Evolutionary conservation across 495 filamentous ascomycete species (phyloP).

Genomic region (Halenospora varia): DNA sequence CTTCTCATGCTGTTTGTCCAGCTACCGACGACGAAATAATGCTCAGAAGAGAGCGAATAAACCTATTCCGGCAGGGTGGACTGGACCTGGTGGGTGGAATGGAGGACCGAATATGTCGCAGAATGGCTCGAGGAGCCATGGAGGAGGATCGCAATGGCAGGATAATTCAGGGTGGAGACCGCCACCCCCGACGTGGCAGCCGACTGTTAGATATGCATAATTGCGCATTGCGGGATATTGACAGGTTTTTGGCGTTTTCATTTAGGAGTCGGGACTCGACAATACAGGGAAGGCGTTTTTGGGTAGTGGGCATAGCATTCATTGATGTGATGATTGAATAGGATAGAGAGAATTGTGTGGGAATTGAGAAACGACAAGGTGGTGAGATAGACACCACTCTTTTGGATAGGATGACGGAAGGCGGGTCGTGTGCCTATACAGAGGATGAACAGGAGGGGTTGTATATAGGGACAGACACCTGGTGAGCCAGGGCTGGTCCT

Average conservation of each 20-base stretch:
- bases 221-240: not conserved
- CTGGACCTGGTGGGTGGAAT: not conserved
- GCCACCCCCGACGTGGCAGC: conserved; percentile 15
- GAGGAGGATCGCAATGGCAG: not conserved
- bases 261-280: too few species aligned
- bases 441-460: not conserved
- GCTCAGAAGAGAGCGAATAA: not conserved
- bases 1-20: conserved; percentile 52
- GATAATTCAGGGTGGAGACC: not conserved
- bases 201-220: conserved; percentile 21
- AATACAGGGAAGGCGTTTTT: conserved; percentile 3
- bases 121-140: not conserved
- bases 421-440: not conserved
- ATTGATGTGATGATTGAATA: too few species aligned
- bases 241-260: not conserved
- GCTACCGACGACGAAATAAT: conserved; percentile 42
- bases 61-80: conserved; percentile 9
- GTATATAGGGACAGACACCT: not conserved
- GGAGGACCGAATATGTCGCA: not conserved
- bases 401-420: not conserved
- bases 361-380: not conserved
- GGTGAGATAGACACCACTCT: too few species aligned
- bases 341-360: not conserved
- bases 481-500: not conserved
- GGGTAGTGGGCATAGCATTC: not conserved